Base-by-base conservation (phyloP, 2,329 filamentous ascomycete species). In the Neurospora sp. region DNA sequence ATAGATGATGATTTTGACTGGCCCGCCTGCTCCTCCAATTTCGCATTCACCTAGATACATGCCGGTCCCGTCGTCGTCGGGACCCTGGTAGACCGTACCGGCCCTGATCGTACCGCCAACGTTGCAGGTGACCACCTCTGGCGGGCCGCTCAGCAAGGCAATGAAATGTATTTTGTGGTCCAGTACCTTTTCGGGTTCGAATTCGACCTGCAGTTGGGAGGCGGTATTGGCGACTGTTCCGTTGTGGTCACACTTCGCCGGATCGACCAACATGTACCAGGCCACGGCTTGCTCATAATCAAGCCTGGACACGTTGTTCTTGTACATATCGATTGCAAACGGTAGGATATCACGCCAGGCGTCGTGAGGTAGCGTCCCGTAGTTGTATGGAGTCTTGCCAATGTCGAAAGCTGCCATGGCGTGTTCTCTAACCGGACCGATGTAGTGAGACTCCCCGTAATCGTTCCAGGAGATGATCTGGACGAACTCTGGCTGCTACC, bases 401-500 rank as follows among this genome's bases (percentile, higher is more conserved):
- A 67, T 77, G 23, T 78, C 77, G 17, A 79, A 76, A 74, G 76
- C 23, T 76, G 72, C 67, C 73, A 69, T 78, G 11, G 66, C 41
- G 23, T 69, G 28, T 10, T 52, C 17, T n/a, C 38, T 36, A 8
- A 66, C 17, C 8, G 81, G 81, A 6, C 80, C 81, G 57, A 82
- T 79, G 71, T 84, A 83, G 69, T 85, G 82, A 19, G 80, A 82
- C 71, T 84, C 83, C 52, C 82, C 82, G 67, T 80, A 84, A 73
- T 84, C 71, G 71, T 28, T 28, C 28, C 28, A 73, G 40, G 78
- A 79, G 46, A 79, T 78, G 67, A 80, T 78, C 71, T 75, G 71
- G 12, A 84, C 77, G 52, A 81, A 83, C n/a, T 81, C 78, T 12
- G 82, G 81, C 43, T 79, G 74, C 3, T 81, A 70, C 1, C 70